A percentile compares a stretch with the other conserved stretches of the same genome.
These are phyloP conservation scores for Plasmodium chabaudi DNA, from an alignment of 169 alveolate genomes.

Conservation along the genomic window DNA sequence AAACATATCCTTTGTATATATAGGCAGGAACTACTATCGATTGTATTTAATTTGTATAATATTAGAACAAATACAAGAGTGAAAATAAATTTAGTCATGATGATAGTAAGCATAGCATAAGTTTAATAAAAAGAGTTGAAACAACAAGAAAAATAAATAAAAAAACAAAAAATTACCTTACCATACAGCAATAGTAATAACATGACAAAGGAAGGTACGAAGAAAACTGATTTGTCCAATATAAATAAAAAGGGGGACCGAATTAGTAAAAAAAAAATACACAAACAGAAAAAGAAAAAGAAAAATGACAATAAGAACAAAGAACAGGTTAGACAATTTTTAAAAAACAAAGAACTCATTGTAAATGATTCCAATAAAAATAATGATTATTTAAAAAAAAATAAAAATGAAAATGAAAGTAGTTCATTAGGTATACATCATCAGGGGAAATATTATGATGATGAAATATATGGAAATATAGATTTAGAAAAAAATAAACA, in stretches of 20 bases:
- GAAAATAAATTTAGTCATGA: too few species aligned
- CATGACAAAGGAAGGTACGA: background rate
- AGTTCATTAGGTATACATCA: background rate
- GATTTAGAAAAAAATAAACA: constrained; percentile 49
- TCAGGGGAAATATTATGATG: background rate
- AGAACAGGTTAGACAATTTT: background rate
- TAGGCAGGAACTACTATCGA: too few species aligned
- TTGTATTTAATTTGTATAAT: too few species aligned
- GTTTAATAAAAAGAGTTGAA: too few species aligned
- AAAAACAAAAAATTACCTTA: too few species aligned
- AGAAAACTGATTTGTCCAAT: background rate
- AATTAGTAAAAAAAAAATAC: background rate
- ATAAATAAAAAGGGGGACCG: background rate
- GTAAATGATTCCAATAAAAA: background rate
- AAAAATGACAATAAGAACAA: background rate
- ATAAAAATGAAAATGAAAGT: constrained; percentile 49
- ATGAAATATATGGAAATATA: background rate
- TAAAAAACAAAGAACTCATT: background rate
- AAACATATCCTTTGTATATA: too few species aligned
- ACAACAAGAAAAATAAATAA: too few species aligned
- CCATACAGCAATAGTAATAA: too few species aligned
- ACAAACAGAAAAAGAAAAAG: background rate
- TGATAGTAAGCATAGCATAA: too few species aligned
- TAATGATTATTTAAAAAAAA: constrained; percentile 7
- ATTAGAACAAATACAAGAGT: too few species aligned